Evolutionary conservation across 768 basidiomycete genomes (phyloP).

Genomic region (Tricholoma sp.): DNA sequence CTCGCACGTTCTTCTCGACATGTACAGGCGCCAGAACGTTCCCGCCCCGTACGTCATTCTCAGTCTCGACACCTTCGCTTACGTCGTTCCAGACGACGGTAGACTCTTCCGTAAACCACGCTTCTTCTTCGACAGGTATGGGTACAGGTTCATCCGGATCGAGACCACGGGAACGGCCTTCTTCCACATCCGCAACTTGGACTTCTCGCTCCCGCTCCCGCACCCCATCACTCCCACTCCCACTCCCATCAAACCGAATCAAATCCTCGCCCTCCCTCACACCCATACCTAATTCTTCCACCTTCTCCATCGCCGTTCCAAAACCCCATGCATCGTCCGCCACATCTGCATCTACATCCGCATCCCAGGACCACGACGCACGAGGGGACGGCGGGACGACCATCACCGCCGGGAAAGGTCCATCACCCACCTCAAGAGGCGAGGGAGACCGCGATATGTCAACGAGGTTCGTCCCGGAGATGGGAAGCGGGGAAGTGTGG

Average conservation of each 20-base stretch:
- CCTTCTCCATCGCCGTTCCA: background rate
- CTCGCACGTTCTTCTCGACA: background rate
- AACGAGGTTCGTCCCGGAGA: background rate
- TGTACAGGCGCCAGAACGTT: background rate
- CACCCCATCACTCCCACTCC: background rate
- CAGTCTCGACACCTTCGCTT: background rate
- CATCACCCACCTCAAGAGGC: background rate
- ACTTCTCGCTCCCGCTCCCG: background rate
- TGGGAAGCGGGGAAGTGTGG: background rate
- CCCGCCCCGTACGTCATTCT: background rate
- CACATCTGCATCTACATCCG: background rate
- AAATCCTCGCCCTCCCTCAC: constrained; percentile 2
- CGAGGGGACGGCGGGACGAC: background rate
- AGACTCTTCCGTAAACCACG: constrained; percentile 15
- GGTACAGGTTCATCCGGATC: constrained; percentile 9
- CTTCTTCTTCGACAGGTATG: background rate
- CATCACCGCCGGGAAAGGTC: background rate
- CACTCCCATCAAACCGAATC: constrained; percentile 4
- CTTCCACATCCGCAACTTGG: background rate
- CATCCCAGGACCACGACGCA: background rate
- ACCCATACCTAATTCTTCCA: background rate
- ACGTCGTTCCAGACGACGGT: constrained; percentile 11
- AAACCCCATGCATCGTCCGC: constrained; percentile 11
- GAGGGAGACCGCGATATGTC: background rate
- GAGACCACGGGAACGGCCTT: background rate